phyloP scores from a whole-genome alignment of 441 rosid species.

The Mallotus japonicus region DNA sequence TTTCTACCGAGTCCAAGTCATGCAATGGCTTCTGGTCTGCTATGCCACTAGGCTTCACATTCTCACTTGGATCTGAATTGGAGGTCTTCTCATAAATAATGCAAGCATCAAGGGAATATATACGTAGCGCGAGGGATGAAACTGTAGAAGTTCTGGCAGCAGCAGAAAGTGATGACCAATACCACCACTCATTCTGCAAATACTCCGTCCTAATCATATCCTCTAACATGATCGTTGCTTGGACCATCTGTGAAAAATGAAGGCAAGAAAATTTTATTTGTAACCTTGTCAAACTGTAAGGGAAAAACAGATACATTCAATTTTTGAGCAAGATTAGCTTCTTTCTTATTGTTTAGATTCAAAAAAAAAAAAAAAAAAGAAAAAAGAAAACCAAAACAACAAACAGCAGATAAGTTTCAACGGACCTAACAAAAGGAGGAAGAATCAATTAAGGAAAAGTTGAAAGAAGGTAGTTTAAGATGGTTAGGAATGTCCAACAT shows the following conservation, averaged over 20 bases:
- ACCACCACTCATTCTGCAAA: slow-evolving; percentile 96
- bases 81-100: slow-evolving; percentile 61
- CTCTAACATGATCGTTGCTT: slow-evolving; percentile 78
- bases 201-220: slow-evolving; percentile 82
- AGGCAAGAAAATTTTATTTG: slow-evolving; percentile 6
- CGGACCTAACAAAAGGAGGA: background rate
- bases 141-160: slow-evolving; percentile 80
- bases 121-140: slow-evolving; percentile 79
- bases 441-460: background rate
- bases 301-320: background rate
- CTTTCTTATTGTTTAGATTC: background rate
- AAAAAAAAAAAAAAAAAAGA: too few relatives aligned
- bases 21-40: slow-evolving; percentile 40
- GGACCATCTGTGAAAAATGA: slow-evolving; percentile 70
- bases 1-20: slow-evolving; percentile 54
- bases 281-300: background rate
- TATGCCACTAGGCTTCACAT: slow-evolving; percentile 35
- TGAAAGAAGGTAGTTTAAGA: background rate
- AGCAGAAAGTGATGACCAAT: slow-evolving; percentile 96
- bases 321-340: background rate
- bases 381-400: too few relatives aligned
- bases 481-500: background rate
- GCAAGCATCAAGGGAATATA: slow-evolving; percentile 82
- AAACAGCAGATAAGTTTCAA: background rate
- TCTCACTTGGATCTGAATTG: slow-evolving; percentile 40